Conservation (phyloP, 176 grass and related monocot genomes). For the Triticum urartu region DNA sequence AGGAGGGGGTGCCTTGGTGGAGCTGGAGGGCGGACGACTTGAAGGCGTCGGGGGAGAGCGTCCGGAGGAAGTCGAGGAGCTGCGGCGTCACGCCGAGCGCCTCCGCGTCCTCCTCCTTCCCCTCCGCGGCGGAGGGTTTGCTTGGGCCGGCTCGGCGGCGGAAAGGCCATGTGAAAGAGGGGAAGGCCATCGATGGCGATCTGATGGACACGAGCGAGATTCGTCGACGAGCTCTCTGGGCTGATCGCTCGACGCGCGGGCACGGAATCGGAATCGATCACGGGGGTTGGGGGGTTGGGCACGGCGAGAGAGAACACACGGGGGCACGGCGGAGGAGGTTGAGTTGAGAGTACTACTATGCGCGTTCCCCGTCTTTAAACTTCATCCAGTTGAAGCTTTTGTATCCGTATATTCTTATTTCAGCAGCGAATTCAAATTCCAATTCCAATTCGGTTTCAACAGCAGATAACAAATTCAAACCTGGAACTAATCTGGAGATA, state of each 20-base stretch:
- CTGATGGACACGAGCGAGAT: background rate
- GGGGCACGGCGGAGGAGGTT: background rate
- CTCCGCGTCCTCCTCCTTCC: slow-evolving; percentile 26
- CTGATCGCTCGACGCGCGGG: background rate
- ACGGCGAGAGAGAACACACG: too few relatives aligned
- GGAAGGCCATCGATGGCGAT: slow-evolving; percentile 21
- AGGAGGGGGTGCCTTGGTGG: slow-evolving; percentile 21
- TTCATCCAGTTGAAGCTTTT: background rate
- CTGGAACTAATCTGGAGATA: too few relatives aligned
- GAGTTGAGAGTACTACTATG: background rate
- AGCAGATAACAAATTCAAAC: too few relatives aligned
- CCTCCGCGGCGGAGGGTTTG: slow-evolving; percentile 1
- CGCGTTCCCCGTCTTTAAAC: too few relatives aligned
- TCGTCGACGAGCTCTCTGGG: background rate
- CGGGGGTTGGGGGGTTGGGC: background rate
- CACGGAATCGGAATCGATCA: background rate
- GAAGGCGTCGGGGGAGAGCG: slow-evolving; percentile 62
- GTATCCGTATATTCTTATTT: too few relatives aligned
- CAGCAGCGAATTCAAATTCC: background rate
- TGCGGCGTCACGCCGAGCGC: slow-evolving; percentile 63
- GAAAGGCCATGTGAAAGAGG: slow-evolving; percentile 51
- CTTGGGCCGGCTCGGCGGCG: slow-evolving; percentile 20
- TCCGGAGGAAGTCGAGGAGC: slow-evolving; percentile 55
- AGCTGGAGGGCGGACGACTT: slow-evolving; percentile 36
- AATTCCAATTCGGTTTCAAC: too few relatives aligned